Base-by-base conservation (phyloP, 1,284 basidiomycete species). In the Xerocomus minutiporus region DNA sequence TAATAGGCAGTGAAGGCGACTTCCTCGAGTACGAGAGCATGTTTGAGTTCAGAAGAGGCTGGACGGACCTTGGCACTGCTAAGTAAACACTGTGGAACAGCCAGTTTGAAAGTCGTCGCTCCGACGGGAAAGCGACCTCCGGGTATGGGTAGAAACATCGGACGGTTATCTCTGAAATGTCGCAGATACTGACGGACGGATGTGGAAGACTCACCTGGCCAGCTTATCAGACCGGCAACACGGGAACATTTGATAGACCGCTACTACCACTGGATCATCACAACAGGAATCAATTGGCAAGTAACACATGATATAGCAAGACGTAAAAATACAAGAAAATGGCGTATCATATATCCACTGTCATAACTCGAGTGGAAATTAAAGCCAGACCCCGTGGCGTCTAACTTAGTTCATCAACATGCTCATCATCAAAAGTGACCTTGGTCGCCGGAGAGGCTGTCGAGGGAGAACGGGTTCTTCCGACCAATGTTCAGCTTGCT, bases 1-100 rank as follows among this genome's bases (percentile, higher is more conserved):
- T 85, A 84, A 61, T 76, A 85, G 1, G 74, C 77, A 29, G 79
- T 83, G 58, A 82, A 84, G 1, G 76, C 75, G 20, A 83, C 72
- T 61, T 84, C 80, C 36, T 82, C 75, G 12, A 84, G 68, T 23
- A 69, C 59, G 26, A 85, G 65, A 1, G 78, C 79, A 32, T 71
- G 67, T 31, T 73, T 65, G 34, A 58, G 49, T 13, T 62, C 56
- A 39, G 58, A 62, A 45, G 61, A 59, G 31, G 41, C 48, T 12
- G 25, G 51, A 26, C 50, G 54, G 40, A 79, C 64, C 57, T 70
- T 78, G 28, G 71, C 69, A 53, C 36, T 72, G 35, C 35, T 36
- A 15, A 35, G 34, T 15, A 13, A n/a, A 36, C n/a, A 36, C n/a
- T 5, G n/a, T 35, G 35, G 69, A 36, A 79, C 69, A 42, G 76